These are phyloP conservation scores for Botrytis galanthina DNA, from an alignment of 2,329 filamentous ascomycete species.

Conservation along the genomic window DNA sequence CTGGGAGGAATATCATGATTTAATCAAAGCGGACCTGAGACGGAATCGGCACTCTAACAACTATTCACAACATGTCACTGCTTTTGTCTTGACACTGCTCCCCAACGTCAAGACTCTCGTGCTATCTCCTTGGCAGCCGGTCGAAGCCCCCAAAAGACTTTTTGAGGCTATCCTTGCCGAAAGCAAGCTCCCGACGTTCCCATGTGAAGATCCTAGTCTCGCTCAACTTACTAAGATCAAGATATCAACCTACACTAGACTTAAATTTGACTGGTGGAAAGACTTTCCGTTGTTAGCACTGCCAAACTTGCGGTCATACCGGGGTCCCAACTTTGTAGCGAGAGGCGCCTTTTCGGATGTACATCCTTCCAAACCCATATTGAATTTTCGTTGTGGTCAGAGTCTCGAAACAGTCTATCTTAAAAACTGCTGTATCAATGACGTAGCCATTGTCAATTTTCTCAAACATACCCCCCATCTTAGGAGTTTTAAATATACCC, in stretches of 20 bases:
- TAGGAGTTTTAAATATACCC: not conserved
- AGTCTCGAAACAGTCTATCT: not conserved
- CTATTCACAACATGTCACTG: not conserved
- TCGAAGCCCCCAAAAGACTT: not conserved
- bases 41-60: not conserved
- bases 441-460: not conserved
- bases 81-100: not conserved
- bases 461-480: slow-evolving; percentile 7
- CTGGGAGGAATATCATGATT: not conserved
- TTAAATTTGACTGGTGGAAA: not conserved
- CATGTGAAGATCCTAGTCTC: not conserved
- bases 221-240: not conserved
- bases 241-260: not conserved
- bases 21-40: not conserved
- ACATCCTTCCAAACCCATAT: not conserved
- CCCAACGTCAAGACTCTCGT: not conserved
- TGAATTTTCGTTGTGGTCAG: not conserved
- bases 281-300: not conserved
- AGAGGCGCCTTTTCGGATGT: not conserved
- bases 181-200: not conserved
- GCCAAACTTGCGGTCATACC: not conserved
- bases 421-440: not conserved
- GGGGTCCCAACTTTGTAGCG: not conserved
- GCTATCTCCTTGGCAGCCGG: not conserved
- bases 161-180: not conserved